A percentile compares a stretch with the other conserved stretches of the same genome.
Conservation (phyloP, 2,329 filamentous ascomycete species). For the Berkeleyomyces basicola region DNA sequence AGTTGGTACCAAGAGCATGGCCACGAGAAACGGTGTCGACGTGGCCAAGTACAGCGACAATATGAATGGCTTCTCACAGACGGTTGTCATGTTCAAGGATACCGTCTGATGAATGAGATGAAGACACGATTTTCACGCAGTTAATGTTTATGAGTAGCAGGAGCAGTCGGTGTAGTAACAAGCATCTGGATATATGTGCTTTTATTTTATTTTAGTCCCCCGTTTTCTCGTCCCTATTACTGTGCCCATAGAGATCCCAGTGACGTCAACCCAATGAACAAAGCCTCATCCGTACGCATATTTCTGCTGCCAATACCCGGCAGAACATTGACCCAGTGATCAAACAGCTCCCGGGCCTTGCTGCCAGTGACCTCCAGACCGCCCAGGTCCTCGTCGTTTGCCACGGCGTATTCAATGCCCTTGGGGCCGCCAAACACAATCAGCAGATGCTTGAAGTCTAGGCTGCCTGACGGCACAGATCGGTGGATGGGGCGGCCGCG, state of each 20-base stretch:
- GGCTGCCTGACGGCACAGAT: conserved; percentile 23
- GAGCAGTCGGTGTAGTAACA: not conserved
- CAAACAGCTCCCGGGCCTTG: conserved; percentile 56
- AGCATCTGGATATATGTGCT: not conserved
- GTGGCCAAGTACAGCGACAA: conserved; percentile 25
- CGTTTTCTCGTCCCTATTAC: conserved; percentile 3
- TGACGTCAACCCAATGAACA: conserved; percentile 59
- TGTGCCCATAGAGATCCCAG: conserved; percentile 40
- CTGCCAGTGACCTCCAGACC: conserved; percentile 46
- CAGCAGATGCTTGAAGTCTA: conserved; percentile 50
- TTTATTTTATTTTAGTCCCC: not conserved
- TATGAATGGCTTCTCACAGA: conserved; percentile 24
- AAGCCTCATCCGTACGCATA: conserved; percentile 69
- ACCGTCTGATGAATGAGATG: not conserved
- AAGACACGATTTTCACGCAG: conserved; percentile 13
- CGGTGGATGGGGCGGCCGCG: conserved; percentile 40
- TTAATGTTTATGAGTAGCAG: not conserved
- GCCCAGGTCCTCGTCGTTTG: conserved; percentile 38
- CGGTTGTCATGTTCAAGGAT: conserved; percentile 21
- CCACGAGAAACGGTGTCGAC: conserved; percentile 22
- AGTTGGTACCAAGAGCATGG: conserved; percentile 26
- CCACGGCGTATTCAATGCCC: conserved; percentile 60
- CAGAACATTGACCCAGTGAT: conserved; percentile 69
- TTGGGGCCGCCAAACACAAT: conserved; percentile 69
- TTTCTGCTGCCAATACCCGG: conserved; percentile 67